These are phyloP conservation scores for Eimeria sp. DNA, from an alignment of 169 alveolate species.

Conservation along the genomic window DNA sequence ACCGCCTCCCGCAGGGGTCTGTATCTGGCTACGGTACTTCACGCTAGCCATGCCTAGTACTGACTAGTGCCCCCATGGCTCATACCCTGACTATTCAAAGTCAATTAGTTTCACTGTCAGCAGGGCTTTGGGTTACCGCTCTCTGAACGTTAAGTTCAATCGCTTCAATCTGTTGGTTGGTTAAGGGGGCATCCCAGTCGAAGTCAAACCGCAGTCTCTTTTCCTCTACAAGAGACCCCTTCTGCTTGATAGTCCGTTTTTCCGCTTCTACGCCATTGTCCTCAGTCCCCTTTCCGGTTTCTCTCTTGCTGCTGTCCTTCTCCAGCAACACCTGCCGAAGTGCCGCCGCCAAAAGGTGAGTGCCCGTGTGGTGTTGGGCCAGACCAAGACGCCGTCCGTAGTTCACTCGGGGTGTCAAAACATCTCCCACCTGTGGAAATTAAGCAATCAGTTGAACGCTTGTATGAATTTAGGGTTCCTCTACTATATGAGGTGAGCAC, in stretches of 20 bases:
- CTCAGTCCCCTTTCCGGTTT: not conserved
- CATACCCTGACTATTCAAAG: not conserved
- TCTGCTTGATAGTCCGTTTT: slow-evolving; percentile 81
- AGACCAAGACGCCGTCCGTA: slow-evolving; percentile 92
- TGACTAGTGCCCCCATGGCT: not conserved
- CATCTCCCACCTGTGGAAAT: slow-evolving; percentile 79
- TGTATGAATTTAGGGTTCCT: not conserved
- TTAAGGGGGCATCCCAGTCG: slow-evolving; percentile 87
- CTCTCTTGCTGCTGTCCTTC: slow-evolving; percentile 88
- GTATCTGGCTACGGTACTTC: not conserved
- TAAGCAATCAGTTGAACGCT: not conserved
- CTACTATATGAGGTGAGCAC: not conserved
- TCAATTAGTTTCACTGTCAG: not conserved
- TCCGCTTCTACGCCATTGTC: slow-evolving; percentile 1
- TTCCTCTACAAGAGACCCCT: slow-evolving; percentile 95
- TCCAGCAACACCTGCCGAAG: slow-evolving; percentile 90
- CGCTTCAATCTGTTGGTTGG: slow-evolving; percentile 57
- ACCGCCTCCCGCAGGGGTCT: not conserved
- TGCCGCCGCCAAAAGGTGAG: slow-evolving; percentile 95
- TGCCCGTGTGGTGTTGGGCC: slow-evolving; percentile 97
- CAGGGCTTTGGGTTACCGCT: slow-evolving; percentile 25
- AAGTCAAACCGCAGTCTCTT: slow-evolving; percentile 93
- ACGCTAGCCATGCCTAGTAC: not conserved
- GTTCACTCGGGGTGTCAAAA: slow-evolving; percentile 86
- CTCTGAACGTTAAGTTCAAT: slow-evolving; percentile 60